phyloP scores from a whole-genome alignment of 805 yeast species.

The Pichia cephalocereana region DNA sequence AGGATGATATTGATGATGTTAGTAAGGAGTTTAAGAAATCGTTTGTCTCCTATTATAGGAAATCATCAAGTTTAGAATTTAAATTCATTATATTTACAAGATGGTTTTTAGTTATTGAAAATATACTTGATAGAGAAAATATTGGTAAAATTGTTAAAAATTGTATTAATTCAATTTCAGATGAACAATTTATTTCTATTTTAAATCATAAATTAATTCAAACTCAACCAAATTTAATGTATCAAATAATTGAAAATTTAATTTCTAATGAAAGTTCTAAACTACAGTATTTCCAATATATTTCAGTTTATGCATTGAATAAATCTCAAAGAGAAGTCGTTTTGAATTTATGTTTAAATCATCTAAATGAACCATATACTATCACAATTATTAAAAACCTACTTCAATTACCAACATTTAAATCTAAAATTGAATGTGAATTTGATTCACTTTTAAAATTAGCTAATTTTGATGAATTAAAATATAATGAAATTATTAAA shows the following conservation, averaged over 20 bases:
- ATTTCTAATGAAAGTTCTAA: not conserved
- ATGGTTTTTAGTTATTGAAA: constrained; percentile 46
- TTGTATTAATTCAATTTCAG: constrained; percentile 19
- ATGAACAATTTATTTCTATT: constrained; percentile 15
- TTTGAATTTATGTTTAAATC: constrained; percentile 14
- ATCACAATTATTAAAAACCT: constrained; percentile 27
- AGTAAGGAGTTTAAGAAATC: constrained; percentile 8
- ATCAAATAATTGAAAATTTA: constrained; percentile 12
- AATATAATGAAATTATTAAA: constrained; percentile 22
- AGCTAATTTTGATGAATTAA: constrained; percentile 1
- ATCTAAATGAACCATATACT: not conserved
- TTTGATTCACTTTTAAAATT: constrained; percentile 9
- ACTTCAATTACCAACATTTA: constrained; percentile 43
- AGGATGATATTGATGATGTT: constrained; percentile 17
- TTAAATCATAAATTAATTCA: constrained; percentile 27
- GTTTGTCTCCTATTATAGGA: constrained; percentile 21
- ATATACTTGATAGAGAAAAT: constrained; percentile 23
- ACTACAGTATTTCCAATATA: constrained; percentile 7
- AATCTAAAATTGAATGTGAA: constrained; percentile 38
- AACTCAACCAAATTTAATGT: constrained; percentile 37
- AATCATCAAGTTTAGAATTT: constrained; percentile 8
- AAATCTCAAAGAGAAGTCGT: constrained; percentile 28
- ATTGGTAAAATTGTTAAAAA: constrained; percentile 23
- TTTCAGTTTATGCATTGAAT: constrained; percentile 44
- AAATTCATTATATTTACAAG: constrained; percentile 31